Base-by-base conservation (phyloP, 805 yeast genomes). In the Candida alai region DNA sequence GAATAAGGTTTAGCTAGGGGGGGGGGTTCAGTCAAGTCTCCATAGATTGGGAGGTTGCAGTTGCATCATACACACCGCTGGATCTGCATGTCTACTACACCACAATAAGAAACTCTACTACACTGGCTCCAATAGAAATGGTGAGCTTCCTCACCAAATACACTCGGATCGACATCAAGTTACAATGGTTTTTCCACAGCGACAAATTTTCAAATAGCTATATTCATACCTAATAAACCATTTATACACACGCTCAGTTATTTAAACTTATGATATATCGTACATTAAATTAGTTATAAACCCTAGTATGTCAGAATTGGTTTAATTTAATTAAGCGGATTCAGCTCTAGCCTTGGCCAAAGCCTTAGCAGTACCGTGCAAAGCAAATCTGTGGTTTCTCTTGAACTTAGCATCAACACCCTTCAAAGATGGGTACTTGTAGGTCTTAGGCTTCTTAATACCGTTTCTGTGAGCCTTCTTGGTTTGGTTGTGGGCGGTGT, bases 381-480 rank as follows among this genome's bases (percentile, higher is more conserved):
- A 80, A 75, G 97, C 97, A 74, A 80, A 85, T 76, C 85, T 89
- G 93, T 90, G 97, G 95, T 93, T 93, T 78, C 97, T 84, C 68
- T 80, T 81, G 95, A 93, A 93, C 84, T 93, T 93, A 68, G 98
- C 81, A 74, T 93, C 97, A 70, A 90, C 97, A 80, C 95, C 95
- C 77, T 86, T 90, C 74, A 87, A 79, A 53, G 97, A 89, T 57
- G 96, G 96, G 82, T 90, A 88, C 79, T 86, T 89, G 95, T 80
- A 74, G 66, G 96, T 83, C 82, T 79, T 85, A 61, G 97, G 96
- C 89, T 90, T 93, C 85, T 90, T 90, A 79, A 93, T 90, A 78
- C 98, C 98, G 84, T 93, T 93, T 70, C 83, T 89, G 97, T 93
- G 98, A 65, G 97, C 97, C 94, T 93, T 93, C 71, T 74, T 84